Evolutionary conservation across 75 land plant species (phyloP), one percentile per base, ranked within the genome.

Genomic region (Pinus albicaulis): DNA sequence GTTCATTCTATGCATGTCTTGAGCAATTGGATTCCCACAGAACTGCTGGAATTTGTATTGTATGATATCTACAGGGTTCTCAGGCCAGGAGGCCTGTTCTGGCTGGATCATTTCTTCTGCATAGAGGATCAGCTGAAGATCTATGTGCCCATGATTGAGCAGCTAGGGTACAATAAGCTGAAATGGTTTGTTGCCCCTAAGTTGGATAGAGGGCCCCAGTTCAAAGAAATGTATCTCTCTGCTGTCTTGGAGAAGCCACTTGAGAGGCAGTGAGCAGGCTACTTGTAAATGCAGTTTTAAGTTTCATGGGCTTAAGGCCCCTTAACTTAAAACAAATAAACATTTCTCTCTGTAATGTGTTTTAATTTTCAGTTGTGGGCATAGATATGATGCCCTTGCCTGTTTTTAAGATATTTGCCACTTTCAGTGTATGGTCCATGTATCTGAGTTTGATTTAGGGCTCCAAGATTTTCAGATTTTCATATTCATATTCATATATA

Each of bases 51-150:
- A 75, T 87, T 91, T 59, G 75, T 86, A 19, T 61, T 91, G 28
- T 91, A 63, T 75, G 93, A 91, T 68, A 80, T 91, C 10, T 91
- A 89, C 74, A 79, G 93, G 57, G 78, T 91, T 17, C 81, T 92
- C 70, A 80, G 93, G 78, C 93, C 93, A 2, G 92, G 93, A 15
- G 93, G 93, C 1, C 16, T 90, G 34, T 82, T 90, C 65, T 90
- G 92, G 92, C 75, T 90, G 25, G 92, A 90, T 70, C 87, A 79
- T 25, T 90, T 90, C 90, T 90, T 90, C 77, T 92, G 93, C 66
- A 12, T 79, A 31, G 83, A 81, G 16, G 17, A 31, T 28, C 82
- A 89, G 76, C 59, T 88, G 73, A 76, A 86, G 20, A 74, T 69
- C 20, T 91, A 92, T 76, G 75, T 80, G 63, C 92, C 94, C 26